Base-by-base conservation (phyloP, 805 yeast species). In the Hanseniaspora clermontiae region DNA sequence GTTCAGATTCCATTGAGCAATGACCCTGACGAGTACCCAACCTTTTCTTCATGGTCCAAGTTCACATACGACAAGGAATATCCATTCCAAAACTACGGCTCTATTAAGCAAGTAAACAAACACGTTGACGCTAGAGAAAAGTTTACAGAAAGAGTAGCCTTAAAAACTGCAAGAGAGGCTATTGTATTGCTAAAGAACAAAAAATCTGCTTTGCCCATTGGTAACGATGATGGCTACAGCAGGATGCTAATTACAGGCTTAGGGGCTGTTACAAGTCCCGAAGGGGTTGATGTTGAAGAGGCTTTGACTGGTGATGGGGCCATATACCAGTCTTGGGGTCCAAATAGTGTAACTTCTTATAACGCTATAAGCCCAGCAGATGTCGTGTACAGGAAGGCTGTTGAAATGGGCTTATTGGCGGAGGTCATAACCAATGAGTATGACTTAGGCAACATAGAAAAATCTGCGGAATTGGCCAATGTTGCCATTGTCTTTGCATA, bases 321-420 rank as follows among this genome's bases (percentile, higher is more conserved):
- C 1, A 62, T 81, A 43, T 76, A 78, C 37, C 72, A 77, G 34
- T 85, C 85, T 14, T 79, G 85, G 82, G 87, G 86, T 0, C 80
- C 85, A 5, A 80, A 83, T 0, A 72, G 81, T 11, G 82, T 76
- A 15, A 75, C 73, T 60, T 75, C 78, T 45, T 81, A 82, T 2
- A 78, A 70, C 63, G 77, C 79, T 4, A 70, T 78, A n/a, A 75
- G 83, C 0, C 84, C 85, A 0, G 72, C 72, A 58, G 82, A 79
- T 62, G 83, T 80, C 1, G 74, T 81, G 42, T 69, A 75, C 4
- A 66, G 68, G 37, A 70, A 71, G 57, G 82, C 83, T 1, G 66
- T 72, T 37, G 72, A 70, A 39, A 65, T 70, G 50, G 77, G 76
- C 9, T 75, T 77, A 62, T 67, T 70, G 5, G 71, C 77, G 7